Conservation (phyloP, 1,284 basidiomycete species). For the Pseudomicrostroma phylloplanum region DNA sequence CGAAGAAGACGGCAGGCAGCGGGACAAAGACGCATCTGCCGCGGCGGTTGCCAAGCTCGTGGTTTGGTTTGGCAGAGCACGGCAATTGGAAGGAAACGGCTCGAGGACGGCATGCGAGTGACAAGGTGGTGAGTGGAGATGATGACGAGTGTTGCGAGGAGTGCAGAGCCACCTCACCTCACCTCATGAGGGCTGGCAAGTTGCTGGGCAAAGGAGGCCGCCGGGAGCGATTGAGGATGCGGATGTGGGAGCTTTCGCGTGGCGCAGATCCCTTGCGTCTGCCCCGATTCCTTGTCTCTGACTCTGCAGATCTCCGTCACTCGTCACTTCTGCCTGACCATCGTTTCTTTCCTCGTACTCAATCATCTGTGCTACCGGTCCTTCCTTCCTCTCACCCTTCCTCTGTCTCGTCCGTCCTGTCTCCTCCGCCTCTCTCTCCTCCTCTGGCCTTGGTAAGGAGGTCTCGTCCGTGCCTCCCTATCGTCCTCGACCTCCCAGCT, state of each 20-base stretch:
- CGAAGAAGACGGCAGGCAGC: too few species aligned
- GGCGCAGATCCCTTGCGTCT: too few species aligned
- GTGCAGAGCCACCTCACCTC: too few species aligned
- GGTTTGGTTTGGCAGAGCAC: too few species aligned
- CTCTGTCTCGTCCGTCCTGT: background rate
- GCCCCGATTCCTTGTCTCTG: background rate
- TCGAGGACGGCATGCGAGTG: too few species aligned
- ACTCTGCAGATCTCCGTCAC: background rate
- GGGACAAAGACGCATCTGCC: too few species aligned
- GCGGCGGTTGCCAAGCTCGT: too few species aligned
- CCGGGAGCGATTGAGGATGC: background rate
- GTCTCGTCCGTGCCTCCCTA: background rate
- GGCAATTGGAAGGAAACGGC: too few species aligned
- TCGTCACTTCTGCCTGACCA: background rate
- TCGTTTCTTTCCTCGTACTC: background rate
- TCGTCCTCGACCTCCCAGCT: background rate
- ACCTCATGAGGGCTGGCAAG: too few species aligned
- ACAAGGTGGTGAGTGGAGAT: too few species aligned
- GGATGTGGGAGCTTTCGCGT: background rate
- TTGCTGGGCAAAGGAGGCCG: too few species aligned
- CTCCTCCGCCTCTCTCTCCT: background rate
- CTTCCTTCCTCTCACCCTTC: background rate
- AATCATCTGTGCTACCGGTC: background rate
- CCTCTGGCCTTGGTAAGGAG: background rate
- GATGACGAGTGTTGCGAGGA: too few species aligned